These are phyloP conservation scores for Pleurotus djamor DNA, from an alignment of 768 basidiomycete genomes.

Conservation along the genomic window DNA sequence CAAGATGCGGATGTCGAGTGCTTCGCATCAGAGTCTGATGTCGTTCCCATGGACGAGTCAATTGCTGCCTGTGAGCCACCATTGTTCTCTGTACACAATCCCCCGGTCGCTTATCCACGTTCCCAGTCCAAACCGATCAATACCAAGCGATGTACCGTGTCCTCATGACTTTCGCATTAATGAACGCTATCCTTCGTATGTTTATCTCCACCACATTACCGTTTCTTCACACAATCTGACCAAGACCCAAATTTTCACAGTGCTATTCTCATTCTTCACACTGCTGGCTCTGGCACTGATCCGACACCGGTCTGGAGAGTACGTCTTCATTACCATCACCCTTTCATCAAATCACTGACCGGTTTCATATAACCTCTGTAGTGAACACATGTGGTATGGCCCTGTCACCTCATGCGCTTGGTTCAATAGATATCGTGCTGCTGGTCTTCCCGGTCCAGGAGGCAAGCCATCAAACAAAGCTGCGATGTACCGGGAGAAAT, in stretches of 20 bases:
- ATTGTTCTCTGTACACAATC: slow-evolving; percentile 10
- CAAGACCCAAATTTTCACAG: background rate
- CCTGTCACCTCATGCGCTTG: slow-evolving; percentile 73
- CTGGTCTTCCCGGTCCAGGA: slow-evolving; percentile 6
- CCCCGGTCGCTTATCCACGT: background rate
- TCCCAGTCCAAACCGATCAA: slow-evolving; percentile 75
- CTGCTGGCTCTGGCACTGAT: background rate
- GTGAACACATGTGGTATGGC: slow-evolving; percentile 60
- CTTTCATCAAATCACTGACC: background rate
- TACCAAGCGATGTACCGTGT: slow-evolving; percentile 90
- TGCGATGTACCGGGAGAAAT: slow-evolving; percentile 2
- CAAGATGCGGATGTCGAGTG: slow-evolving; percentile 83
- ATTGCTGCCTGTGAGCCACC: slow-evolving; percentile 59
- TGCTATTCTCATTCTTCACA: slow-evolving; percentile 5
- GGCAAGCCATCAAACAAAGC: slow-evolving; percentile 27
- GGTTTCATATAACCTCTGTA: background rate
- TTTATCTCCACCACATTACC: slow-evolving; percentile 6
- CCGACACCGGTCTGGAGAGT: slow-evolving; percentile 8
- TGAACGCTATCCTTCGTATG: slow-evolving; percentile 73
- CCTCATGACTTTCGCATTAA: slow-evolving; percentile 74
- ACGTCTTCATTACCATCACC: background rate
- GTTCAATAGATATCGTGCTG: slow-evolving; percentile 47
- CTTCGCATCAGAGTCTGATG: slow-evolving; percentile 52
- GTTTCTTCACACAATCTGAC: background rate
- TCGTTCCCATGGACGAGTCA: slow-evolving; percentile 50